Base-by-base conservation (phyloP, 202 grass and related monocot species). In the Schoenoplectus tabernaemontani region DNA sequence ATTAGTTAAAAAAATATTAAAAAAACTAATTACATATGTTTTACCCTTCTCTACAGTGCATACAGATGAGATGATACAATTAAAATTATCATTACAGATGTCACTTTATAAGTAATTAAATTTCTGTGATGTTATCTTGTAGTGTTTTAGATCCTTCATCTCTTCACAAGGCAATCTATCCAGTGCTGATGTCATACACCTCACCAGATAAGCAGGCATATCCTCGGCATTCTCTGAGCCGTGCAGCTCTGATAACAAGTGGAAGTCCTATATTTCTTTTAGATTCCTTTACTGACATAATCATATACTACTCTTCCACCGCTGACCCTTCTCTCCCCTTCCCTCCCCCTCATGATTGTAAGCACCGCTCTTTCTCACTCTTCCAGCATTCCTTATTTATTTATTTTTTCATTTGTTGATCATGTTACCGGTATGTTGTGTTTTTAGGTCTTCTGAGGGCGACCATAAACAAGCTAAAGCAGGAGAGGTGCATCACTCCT, bases 341-440 rank as follows among this genome's bases (percentile, higher is more conserved):
- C 79, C 96, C 92, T 83, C 96, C 96, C 3, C 96, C 96, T 46
- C 92, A 88, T 85, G 91, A 93, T 85, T 99, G 96, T 99, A 93
- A 91, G 91, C 70, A 79, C 42, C 82, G 9, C 36, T 64, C 13
- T 46, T 13, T 64, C 60, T 72, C 15, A 2, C 76, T 43, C 76
- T 28, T n/a, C n/a, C n/a, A n/a, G n/a, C n/a, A n/a, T n/a, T 57
- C 19, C 9, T 65, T 38, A 67, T 24, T 37, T 79, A 58, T 33
- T 32, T 54, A 19, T 47, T 23, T 26, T 23, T 2, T 63, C 17
- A 48, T 13, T 80, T 22, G 51, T 73, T 83, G 23, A 44, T 80
- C 62, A 19, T 63, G 20, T 50, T 10, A 10, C 47, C 65, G 38
- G 76, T 84, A 33, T 23, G 67, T 19, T 78, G 33, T 32, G 56